Evolutionary conservation across 257 asterid genomes (phyloP).

Genomic region (Jaltomata sinuosa): DNA sequence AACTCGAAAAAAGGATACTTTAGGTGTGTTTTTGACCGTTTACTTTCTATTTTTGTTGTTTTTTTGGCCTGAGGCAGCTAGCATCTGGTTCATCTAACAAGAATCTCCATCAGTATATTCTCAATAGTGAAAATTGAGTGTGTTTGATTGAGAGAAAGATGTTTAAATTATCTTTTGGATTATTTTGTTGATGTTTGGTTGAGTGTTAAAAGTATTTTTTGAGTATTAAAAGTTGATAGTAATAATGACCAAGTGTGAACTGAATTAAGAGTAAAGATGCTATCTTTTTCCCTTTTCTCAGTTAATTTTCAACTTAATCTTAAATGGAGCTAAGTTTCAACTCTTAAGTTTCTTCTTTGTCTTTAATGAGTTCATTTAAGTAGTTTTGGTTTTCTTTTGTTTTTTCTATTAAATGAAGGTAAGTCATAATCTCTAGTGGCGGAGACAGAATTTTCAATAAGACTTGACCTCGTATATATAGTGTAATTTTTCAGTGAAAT

Average conservation of each 20-base stretch:
- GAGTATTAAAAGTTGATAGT: neutral
- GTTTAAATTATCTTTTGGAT: neutral
- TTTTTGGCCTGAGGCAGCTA: neutral
- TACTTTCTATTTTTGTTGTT: too few relatives aligned
- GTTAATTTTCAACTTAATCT: neutral
- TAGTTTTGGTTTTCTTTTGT: neutral
- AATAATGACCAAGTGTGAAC: neutral
- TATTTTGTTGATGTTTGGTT: neutral
- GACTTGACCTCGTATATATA: neutral
- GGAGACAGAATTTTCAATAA: neutral
- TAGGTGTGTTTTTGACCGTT: too few relatives aligned
- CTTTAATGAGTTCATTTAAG: neutral
- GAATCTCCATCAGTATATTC: neutral
- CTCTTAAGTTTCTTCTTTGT: neutral
- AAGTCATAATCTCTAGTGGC: neutral
- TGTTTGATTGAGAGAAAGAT: neutral
- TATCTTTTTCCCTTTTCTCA: neutral
- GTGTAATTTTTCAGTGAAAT: neutral
- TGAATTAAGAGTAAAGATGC: neutral
- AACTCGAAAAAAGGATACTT: too few relatives aligned
- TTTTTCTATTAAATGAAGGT: neutral
- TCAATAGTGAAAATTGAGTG: neutral
- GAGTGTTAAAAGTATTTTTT: neutral
- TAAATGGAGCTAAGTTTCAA: neutral
- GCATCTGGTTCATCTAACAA: neutral